These are phyloP conservation scores for Castanea crenata DNA, from an alignment of 306 rosid genomes.

Conservation along the genomic window DNA sequence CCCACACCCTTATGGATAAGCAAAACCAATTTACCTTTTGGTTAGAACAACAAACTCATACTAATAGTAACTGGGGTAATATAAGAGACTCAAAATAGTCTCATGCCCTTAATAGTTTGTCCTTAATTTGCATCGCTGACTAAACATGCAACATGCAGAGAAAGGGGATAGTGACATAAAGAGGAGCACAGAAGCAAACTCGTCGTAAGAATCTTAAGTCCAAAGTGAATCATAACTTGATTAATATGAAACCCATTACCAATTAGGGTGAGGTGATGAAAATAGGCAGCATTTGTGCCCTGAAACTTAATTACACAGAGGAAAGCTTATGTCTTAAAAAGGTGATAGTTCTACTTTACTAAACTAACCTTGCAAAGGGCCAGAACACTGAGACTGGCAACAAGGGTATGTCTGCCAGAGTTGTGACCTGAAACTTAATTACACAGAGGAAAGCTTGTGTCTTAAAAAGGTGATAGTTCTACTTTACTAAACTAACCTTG, in stretches of 20 bases:
- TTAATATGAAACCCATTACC: neutral
- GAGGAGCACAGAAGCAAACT: neutral
- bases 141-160: neutral
- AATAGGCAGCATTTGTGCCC: neutral
- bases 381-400: neutral
- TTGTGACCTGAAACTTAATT: neutral
- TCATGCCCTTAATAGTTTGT: neutral
- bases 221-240: neutral
- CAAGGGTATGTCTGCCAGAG: neutral
- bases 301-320: neutral
- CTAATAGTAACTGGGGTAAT: neutral
- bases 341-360: neutral
- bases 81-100: neutral
- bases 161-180: neutral
- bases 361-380: conserved; percentile 1
- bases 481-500: conserved; percentile 2
- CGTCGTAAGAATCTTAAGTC: neutral
- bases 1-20: neutral
- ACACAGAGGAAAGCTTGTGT: neutral
- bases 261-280: neutral
- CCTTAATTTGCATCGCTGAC: neutral
- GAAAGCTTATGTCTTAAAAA: neutral
- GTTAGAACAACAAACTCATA: neutral
- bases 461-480: neutral
- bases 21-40: conserved; percentile 8